Evolutionary conservation across 2,329 filamentous ascomycete genomes (phyloP), one percentile per base, ranked within the genome.

Genomic region (Lasiodiplodia citricola): DNA sequence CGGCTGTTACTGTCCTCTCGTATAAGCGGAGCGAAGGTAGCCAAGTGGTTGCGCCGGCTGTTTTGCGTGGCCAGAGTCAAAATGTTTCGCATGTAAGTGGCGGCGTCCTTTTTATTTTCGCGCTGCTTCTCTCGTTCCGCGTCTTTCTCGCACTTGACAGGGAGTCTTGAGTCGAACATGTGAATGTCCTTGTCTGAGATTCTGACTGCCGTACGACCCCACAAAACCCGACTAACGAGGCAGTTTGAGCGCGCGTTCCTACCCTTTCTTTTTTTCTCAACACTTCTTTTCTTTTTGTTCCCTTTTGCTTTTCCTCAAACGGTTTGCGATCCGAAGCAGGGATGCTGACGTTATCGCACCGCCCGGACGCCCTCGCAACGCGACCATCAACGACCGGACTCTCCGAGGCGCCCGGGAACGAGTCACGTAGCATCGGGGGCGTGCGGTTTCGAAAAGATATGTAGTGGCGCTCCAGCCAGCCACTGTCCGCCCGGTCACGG

Each of bases 311-410:
- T 54, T n/a, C 60, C 47, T 35, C 47, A 52, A 54, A 64, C 60
- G 60, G 60, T 18, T 23, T 14, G 21, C 37, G 60, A 52, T 64
- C 31, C 47, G 60, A 64, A 52, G 60, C 60, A 64, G 60, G 44
- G 60, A 64, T 64, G 47, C 47, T 64, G 60, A 41, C 47, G 44
- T 35, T 54, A 63, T 63, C 25, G 7, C 4, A 10, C 8, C n/a
- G 18, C 18, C 7, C 41, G 16, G 16, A 18, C 41, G 16, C 41
- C 5, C 44, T 47, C 18, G 44, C 44, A 18, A 6, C 16, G 7
- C 44, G 44, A 21, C 44, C 44, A 47, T 21, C 44, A 47, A 47
- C n/a, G 44, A 47, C 44, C 44, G 8, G 44, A n/a, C 44, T 47
- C 5, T 21, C 44, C 10, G n/a, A 47, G 18, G 44, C 44, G 44